A percentile compares a stretch with the other conserved stretches of the same genome.
phyloP scores from a whole-genome alignment of 345 rosid genomes.

The Isatis tinctoria region DNA sequence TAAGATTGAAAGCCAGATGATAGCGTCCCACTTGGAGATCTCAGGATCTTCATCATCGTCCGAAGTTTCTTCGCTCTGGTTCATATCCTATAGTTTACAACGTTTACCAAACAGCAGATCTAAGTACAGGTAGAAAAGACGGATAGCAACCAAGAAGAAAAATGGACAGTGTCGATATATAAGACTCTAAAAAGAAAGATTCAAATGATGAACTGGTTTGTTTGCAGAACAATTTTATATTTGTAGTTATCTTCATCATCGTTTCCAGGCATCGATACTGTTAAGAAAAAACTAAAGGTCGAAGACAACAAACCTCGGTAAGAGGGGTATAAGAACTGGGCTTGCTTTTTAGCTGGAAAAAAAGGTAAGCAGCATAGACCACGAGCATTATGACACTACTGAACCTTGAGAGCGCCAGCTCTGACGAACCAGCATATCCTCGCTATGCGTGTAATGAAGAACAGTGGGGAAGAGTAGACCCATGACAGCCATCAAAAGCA shows the following conservation, averaged over 20 bases:
- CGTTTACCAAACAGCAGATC: constrained; percentile 14
- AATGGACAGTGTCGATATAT: not conserved
- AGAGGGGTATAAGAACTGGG: constrained; percentile 47
- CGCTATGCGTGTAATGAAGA: constrained; percentile 82
- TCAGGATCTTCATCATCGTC: constrained; percentile 65
- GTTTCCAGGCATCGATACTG: not conserved
- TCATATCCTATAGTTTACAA: constrained; percentile 56
- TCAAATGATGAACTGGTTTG: not conserved
- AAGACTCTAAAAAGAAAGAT: not conserved
- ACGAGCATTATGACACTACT: constrained; percentile 91
- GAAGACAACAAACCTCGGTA: constrained; percentile 48
- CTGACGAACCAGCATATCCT: constrained; percentile 79
- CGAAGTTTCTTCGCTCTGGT: constrained; percentile 37
- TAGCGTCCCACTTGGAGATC: constrained; percentile 75
- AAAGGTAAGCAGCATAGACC: constrained; percentile 80
- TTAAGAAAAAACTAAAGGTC: not conserved
- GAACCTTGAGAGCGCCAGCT: constrained; percentile 91
- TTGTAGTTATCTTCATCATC: not conserved
- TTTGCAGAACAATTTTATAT: not conserved
- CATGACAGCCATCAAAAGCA: constrained; percentile 98
- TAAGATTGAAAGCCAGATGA: constrained; percentile 81
- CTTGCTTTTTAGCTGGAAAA: constrained; percentile 72
- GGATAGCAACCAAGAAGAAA: no score
- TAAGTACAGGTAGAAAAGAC: constrained; percentile 14
- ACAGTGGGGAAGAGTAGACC: constrained; percentile 92